Conservation (phyloP, 129 eudicot genomes). For the Dittrichia graveolens region DNA sequence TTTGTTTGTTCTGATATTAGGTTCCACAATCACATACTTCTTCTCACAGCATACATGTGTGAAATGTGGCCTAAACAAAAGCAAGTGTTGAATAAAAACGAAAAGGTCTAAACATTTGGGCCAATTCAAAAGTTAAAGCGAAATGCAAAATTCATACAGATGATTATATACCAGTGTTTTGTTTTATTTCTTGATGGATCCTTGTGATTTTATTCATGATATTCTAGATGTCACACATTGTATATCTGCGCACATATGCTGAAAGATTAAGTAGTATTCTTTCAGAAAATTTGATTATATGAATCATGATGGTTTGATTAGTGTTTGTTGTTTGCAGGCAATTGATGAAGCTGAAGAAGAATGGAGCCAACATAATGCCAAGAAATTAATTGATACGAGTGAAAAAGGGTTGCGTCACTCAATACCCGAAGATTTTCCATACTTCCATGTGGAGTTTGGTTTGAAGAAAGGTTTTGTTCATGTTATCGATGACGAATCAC, state of each 20-base stretch:
- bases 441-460: slow-evolving; percentile 92
- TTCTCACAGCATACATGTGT: no score
- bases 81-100: no score
- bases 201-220: no score
- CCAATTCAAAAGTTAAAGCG: no score
- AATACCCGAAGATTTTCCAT: slow-evolving; percentile 85
- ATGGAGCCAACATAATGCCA: slow-evolving; percentile 95
- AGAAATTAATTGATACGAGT: slow-evolving; percentile 91
- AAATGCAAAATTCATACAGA: no score
- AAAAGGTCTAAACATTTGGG: no score
- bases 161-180: no score
- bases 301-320: background rate
- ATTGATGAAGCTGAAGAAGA: slow-evolving; percentile 96
- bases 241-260: background rate
- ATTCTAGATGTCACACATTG: no score
- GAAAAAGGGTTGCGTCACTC: slow-evolving; percentile 75
- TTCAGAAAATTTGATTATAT: background rate
- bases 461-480: slow-evolving; percentile 84
- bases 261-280: background rate
- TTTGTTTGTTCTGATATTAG: no score
- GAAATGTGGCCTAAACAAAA: no score
- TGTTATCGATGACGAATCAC: slow-evolving; percentile 80
- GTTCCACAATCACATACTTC: no score
- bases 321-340: slow-evolving; percentile 57
- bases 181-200: no score